These are phyloP conservation scores for Neurospora sp. DNA, from an alignment of 495 filamentous ascomycete genomes.

Conservation along the genomic window DNA sequence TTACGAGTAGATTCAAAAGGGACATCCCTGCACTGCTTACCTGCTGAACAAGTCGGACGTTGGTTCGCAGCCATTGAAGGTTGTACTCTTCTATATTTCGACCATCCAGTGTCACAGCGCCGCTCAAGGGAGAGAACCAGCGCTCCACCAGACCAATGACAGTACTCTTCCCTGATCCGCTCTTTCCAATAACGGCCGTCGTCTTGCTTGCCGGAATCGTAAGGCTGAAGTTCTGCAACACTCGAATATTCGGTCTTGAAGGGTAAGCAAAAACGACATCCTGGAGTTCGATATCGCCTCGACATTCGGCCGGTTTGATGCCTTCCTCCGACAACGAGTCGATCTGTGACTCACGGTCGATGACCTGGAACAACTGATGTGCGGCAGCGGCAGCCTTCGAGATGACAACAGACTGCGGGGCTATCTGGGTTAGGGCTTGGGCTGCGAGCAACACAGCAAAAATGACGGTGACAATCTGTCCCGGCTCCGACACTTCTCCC, in stretches of 20 bases:
- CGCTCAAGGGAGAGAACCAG: constrained; percentile 64
- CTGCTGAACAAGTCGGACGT: constrained; percentile 58
- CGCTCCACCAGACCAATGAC: constrained; percentile 79
- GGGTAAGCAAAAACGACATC: constrained; percentile 56
- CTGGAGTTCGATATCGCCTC: constrained; percentile 42
- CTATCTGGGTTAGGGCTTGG: constrained; percentile 32
- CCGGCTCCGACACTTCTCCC: constrained; percentile 29
- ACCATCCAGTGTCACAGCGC: constrained; percentile 42
- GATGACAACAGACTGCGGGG: constrained; percentile 35
- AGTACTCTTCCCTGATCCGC: constrained; percentile 76
- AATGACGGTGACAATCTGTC: constrained; percentile 34
- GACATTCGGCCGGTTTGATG: constrained; percentile 24
- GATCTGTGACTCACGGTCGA: constrained; percentile 36
- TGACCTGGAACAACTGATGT: constrained; percentile 38
- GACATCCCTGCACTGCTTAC: background rate
- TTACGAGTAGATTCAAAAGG: background rate
- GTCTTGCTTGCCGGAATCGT: constrained; percentile 63
- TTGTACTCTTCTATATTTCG: constrained; percentile 43
- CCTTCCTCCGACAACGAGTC: constrained; percentile 29
- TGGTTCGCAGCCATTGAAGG: constrained; percentile 52
- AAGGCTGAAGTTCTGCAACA: constrained; percentile 42
- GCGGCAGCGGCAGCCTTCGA: constrained; percentile 41
- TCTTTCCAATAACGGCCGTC: constrained; percentile 71
- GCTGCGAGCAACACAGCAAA: constrained; percentile 14
- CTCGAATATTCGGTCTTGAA: constrained; percentile 47